Percentiles rank a stretch among this genome's conserved stretches.
Evolutionary conservation across 139 green algal species (phyloP).

Genomic region (Pleodorina starrii): DNA sequence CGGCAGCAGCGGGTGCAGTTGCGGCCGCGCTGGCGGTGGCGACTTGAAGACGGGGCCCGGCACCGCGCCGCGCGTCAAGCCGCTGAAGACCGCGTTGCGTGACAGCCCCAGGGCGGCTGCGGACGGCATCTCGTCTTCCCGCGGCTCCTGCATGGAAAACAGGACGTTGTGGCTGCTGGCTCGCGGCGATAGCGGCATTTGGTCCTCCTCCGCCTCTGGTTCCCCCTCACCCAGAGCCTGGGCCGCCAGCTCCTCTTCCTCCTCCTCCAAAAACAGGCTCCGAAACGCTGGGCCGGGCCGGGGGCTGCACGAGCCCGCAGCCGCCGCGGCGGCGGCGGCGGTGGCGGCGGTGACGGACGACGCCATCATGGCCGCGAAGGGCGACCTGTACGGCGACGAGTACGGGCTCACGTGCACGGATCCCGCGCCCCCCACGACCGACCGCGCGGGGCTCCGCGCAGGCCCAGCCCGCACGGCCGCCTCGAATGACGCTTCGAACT

Average conservation of each 20-base stretch:
- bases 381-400: neutral
- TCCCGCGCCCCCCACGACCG: neutral
- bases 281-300: neutral
- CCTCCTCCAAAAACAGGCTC: constrained; percentile 30
- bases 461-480: neutral
- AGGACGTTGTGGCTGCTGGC: constrained; percentile 26
- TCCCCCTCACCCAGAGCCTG: neutral
- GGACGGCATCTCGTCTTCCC: neutral
- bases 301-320: neutral
- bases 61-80: neutral
- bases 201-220: neutral
- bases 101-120: neutral
- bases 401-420: constrained; percentile 25
- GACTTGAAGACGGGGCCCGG: neutral
- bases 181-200: neutral
- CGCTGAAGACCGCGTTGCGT: neutral
- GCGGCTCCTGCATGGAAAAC: neutral
- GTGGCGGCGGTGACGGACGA: too few relatives aligned
- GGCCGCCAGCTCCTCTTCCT: constrained; percentile 6
- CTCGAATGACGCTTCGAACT: constrained; percentile 30
- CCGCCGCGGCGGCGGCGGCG: too few relatives aligned
- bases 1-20: neutral
- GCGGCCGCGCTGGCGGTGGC: neutral
- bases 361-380: neutral
- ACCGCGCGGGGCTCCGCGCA: neutral